A percentile compares a stretch with the other conserved stretches of the same genome.
Evolutionary conservation across 108 stramenopile genomes (phyloP).

Genomic region (Aureococcus anophagefferens): DNA sequence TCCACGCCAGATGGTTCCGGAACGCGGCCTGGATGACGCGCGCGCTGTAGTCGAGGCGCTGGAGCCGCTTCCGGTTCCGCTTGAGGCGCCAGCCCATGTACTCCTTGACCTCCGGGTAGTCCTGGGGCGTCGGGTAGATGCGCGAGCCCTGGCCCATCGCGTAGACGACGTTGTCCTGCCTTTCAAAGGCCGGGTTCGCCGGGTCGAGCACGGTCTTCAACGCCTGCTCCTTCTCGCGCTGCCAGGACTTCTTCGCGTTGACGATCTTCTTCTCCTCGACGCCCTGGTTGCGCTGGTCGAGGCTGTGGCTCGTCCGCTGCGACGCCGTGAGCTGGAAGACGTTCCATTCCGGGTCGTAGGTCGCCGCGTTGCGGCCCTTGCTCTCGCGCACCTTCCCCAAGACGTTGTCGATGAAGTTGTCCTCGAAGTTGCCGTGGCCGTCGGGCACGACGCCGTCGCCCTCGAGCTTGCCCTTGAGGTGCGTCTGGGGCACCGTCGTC

Average conservation of each 20-base stretch:
- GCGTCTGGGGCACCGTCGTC: background rate
- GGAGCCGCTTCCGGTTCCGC: conserved; percentile 63
- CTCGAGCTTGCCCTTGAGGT: background rate
- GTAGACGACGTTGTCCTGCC: conserved; percentile 41
- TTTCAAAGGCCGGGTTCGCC: conserved; percentile 39
- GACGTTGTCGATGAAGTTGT: conserved; percentile 35
- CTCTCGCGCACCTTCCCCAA: conserved; percentile 21
- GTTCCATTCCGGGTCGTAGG: conserved; percentile 7
- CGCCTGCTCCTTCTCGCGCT: background rate
- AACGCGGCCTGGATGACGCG: conserved; percentile 49
- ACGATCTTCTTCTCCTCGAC: background rate
- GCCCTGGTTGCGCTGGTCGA: background rate
- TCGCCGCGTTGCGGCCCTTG: conserved; percentile 11
- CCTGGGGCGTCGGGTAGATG: conserved; percentile 41
- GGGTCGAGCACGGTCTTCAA: conserved; percentile 34
- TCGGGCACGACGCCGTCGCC: background rate
- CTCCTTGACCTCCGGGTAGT: conserved; percentile 67
- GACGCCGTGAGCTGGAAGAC: conserved; percentile 2
- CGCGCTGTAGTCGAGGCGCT: conserved; percentile 51
- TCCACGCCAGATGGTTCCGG: conserved; percentile 53
- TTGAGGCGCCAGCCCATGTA: conserved; percentile 75
- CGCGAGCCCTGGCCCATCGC: conserved; percentile 22
- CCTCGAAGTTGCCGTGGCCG: conserved; percentile 27
- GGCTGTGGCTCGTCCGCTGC: background rate
- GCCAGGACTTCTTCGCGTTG: background rate